Conservation (phyloP, 768 basidiomycete species). For the Mycena olivaceomarginata region DNA sequence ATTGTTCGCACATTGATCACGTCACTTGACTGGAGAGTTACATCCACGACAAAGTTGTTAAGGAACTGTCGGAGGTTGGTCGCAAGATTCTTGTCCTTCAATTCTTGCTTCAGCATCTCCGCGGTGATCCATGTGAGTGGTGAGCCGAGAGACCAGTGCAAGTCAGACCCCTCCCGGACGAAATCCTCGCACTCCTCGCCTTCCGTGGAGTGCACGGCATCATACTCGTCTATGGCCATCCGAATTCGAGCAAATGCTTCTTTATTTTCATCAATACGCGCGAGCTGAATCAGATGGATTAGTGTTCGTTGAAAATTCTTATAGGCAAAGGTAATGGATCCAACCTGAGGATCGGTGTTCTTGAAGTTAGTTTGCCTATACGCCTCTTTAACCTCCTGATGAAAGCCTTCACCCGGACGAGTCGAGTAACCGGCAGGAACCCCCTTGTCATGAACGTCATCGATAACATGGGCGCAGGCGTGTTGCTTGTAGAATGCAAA, state of each 20-base stretch:
- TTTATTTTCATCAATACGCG: slow-evolving; percentile 12
- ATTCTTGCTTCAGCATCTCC: no score
- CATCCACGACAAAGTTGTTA: neutral
- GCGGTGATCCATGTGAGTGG: no score
- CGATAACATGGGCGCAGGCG: neutral
- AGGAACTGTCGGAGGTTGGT: neutral
- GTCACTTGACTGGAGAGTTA: neutral
- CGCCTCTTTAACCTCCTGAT: slow-evolving; percentile 4
- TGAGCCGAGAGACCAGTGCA: no score
- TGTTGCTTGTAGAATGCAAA: neutral
- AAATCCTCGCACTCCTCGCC: no score
- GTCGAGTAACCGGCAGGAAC: neutral
- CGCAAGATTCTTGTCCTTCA: no score
- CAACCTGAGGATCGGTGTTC: slow-evolving; percentile 10
- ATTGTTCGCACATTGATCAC: neutral
- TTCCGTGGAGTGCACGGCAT: neutral
- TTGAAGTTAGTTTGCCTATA: neutral
- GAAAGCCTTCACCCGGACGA: slow-evolving; percentile 2
- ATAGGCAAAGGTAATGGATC: neutral
- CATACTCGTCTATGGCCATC: slow-evolving; percentile 6
- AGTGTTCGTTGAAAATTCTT: no score
- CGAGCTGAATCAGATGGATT: neutral
- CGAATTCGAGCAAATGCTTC: slow-evolving; percentile 12
- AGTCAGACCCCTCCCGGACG: no score
- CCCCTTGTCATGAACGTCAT: neutral